A percentile compares a stretch with the other conserved stretches of the same genome.
phyloP scores from a whole-genome alignment of 2,329 filamentous ascomycete species.

The Sporothrix euskadiensis region DNA sequence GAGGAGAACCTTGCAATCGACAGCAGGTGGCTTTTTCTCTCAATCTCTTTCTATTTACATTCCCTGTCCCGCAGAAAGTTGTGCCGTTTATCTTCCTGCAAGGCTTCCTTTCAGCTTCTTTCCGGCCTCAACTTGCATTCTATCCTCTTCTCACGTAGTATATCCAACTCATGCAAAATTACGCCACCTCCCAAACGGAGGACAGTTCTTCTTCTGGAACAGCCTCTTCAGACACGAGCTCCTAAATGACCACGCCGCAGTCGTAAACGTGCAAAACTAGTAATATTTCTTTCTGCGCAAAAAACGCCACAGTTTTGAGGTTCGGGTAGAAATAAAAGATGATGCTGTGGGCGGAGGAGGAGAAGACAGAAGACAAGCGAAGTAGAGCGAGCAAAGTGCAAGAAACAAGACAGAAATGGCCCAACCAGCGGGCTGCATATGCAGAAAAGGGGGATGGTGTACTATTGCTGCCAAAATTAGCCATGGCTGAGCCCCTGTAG shows the following conservation, averaged over 20 bases:
- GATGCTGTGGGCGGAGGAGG: background rate
- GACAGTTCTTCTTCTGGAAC: background rate
- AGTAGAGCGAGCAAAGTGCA: background rate
- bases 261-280: background rate
- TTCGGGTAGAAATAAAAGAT: background rate
- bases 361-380: background rate
- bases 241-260: background rate
- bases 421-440: conserved; percentile 6
- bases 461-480: conserved; percentile 1
- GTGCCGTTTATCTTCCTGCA: background rate
- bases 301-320: background rate
- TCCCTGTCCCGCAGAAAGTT: background rate
- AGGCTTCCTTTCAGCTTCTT: background rate
- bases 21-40: background rate
- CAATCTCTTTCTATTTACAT: background rate
- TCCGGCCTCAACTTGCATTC: background rate
- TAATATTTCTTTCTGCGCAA: background rate
- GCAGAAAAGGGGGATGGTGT: background rate
- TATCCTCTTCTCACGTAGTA: background rate
- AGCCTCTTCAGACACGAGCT: background rate
- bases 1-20: background rate
- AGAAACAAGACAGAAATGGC: background rate
- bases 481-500: background rate
- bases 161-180: background rate
- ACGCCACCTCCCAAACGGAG: background rate